Conservation (phyloP, 305 asterid species). For the Nicotiana rustica region DNA sequence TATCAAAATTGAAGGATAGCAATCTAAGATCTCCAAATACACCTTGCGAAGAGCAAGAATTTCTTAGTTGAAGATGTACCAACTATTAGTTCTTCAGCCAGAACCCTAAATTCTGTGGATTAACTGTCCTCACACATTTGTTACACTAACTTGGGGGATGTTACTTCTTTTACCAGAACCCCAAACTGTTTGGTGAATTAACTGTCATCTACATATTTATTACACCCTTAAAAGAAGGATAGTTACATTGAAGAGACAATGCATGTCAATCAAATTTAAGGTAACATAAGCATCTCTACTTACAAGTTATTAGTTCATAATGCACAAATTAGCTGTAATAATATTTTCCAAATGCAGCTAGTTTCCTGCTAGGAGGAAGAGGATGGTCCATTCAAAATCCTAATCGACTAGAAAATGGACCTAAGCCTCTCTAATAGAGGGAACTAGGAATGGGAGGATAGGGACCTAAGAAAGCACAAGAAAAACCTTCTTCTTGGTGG, state of each 20-base stretch:
- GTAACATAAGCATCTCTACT: neutral
- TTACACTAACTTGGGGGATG: neutral
- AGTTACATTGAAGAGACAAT: neutral
- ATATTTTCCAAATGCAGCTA: neutral
- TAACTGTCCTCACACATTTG: neutral
- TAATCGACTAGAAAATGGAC: neutral
- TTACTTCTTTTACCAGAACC: neutral
- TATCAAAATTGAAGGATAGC: neutral
- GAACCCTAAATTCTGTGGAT: neutral
- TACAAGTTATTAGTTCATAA: neutral
- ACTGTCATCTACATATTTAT: neutral
- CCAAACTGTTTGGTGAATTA: neutral
- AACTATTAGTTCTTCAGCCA: neutral
- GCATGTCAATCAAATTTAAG: neutral
- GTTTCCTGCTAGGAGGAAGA: neutral
- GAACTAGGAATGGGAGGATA: neutral
- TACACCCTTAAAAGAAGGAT: neutral
- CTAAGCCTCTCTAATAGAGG: neutral
- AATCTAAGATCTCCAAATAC: neutral
- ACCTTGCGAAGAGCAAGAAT: neutral
- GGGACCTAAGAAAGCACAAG: neutral
- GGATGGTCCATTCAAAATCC: neutral
- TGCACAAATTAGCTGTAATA: neutral
- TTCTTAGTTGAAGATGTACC: neutral
- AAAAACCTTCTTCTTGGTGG: neutral